Base-by-base conservation (phyloP, 768 basidiomycete genomes). In the Inosperma sp. region DNA sequence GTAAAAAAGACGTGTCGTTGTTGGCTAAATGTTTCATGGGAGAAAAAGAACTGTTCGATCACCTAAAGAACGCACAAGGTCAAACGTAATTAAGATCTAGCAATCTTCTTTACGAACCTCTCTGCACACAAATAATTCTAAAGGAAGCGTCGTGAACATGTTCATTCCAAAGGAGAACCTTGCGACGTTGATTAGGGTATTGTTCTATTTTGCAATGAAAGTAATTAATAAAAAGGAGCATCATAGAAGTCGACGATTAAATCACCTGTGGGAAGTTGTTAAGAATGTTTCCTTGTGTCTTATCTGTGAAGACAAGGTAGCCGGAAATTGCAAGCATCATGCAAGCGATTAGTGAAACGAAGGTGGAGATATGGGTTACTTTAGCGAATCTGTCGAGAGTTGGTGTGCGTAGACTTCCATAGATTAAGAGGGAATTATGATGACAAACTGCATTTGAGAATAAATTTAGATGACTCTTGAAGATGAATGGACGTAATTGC, bases 81-180 rank as follows among this genome's bases (percentile, higher is more conserved):
- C 33, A 10, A 42, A 48, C 39, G 27, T 43, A 25, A 48, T 21
- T 5, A 25, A n/a, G 42, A 31, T 30, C 46, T 37, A n/a, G 22
- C 46, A 29, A 41, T 6, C 31, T 8, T n/a, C n/a, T n/a, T n/a
- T 29, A 56, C 64, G 7, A 48, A 89, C 93, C 76, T 99, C 96
- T 71, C 96, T 80, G 63, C 96, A 99, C 21, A 99, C 96, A 64
- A 98, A 99, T 12, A 93, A 73, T 60, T 99, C 96, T 33, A 99
- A 74, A 1, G 96, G 96, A 17, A 97, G 80, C 0, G 96, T 99
- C 1, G 94, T 94, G 61, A 97, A 96, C 96, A 98, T 99, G 68
- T 95, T 96, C 56, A 93, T 66, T 9, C 93, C 93, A 62, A 94
- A 93, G 62, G 88, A 93, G 58, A 96, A 90, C 13, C 96, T 80